Evolutionary conservation across 371 early-diverging fungal species (phyloP).

Genomic region (Rhizomucor miehei): DNA sequence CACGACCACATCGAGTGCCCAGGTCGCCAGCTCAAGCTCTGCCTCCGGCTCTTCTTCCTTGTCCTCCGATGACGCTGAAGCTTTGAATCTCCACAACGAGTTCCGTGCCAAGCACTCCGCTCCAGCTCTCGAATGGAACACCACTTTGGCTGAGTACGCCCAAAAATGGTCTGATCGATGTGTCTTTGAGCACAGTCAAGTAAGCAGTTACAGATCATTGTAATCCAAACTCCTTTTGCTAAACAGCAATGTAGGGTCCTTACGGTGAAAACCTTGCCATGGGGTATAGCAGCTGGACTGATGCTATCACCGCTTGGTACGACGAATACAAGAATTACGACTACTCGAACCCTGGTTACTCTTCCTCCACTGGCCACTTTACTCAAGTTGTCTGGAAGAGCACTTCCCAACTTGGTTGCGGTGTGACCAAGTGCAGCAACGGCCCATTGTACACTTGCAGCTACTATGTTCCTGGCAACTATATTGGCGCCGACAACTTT

Average conservation of each 20-base stretch:
- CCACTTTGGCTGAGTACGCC: constrained; percentile 38
- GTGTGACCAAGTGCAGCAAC: constrained; percentile 37
- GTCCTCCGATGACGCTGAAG: neutral
- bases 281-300: constrained; percentile 31
- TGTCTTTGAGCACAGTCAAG: constrained; percentile 34
- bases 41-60: no score
- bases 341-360: constrained; percentile 30
- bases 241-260: constrained; percentile 11
- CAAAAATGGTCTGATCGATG: constrained; percentile 46
- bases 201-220: neutral
- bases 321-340: constrained; percentile 38
- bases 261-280: constrained; percentile 52
- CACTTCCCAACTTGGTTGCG: constrained; percentile 53
- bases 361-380: constrained; percentile 43
- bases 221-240: no score
- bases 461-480: constrained; percentile 32
- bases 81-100: constrained; percentile 43
- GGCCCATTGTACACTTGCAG: constrained; percentile 45
- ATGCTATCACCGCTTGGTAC: constrained; percentile 43
- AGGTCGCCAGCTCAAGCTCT: no score
- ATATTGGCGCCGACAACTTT: constrained; percentile 3
- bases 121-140: constrained; percentile 45
- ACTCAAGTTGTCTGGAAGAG: constrained; percentile 54
- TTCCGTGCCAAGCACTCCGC: constrained; percentile 41
- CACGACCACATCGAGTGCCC: no score